Base-by-base conservation (phyloP, 495 filamentous ascomycete genomes). In the Penicillium diatomitis region DNA sequence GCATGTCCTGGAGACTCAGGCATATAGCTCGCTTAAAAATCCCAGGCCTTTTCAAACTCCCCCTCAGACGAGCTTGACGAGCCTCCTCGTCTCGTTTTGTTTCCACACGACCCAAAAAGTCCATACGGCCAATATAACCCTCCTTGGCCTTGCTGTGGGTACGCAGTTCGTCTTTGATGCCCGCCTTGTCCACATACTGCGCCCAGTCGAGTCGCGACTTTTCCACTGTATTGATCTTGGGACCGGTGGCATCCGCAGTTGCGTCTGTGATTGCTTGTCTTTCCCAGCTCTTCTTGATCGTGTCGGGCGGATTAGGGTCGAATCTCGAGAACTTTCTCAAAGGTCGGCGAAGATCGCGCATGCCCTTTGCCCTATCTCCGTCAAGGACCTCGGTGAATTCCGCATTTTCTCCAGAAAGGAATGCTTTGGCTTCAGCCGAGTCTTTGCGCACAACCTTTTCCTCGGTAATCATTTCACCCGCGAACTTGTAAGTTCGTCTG, bases 161-260 rank as follows among this genome's bases (percentile, higher is more conserved):
- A 56, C 85, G 83, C 48, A 98, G 76, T 64, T 98, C 92, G 60
- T 96, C 92, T 57, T 82, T 82, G 67, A 98, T 85, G 2, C 92
- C 94, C 55, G 90, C 86, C 48, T 88, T 76, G 60, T 97, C 90
- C 41, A 97, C 94, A 58, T 87, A 95, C 38, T 84, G 84, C 4
- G 88, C 88, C 92, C 92, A 98, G 63, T 98, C 92, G 70, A 96
- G 76, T 44, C 87, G 76, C 34, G 86, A 90, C 73, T 98, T 98
- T 70, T 97, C 90, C 27, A 98, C 85, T 1, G 90, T 95, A 63
- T 95, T 97, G 60, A 97, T 77, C 61, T 96, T 96, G 61, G 84
- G 82, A 41, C 86, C 84, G 48, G 77, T 77, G 4, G 74, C 73
- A 53, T 61, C 58, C 37, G 58, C 60, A 40, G 46, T 47, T 28